phyloP scores from a whole-genome alignment of 352 stramenopile species.

The Pythium dissotocum region DNA sequence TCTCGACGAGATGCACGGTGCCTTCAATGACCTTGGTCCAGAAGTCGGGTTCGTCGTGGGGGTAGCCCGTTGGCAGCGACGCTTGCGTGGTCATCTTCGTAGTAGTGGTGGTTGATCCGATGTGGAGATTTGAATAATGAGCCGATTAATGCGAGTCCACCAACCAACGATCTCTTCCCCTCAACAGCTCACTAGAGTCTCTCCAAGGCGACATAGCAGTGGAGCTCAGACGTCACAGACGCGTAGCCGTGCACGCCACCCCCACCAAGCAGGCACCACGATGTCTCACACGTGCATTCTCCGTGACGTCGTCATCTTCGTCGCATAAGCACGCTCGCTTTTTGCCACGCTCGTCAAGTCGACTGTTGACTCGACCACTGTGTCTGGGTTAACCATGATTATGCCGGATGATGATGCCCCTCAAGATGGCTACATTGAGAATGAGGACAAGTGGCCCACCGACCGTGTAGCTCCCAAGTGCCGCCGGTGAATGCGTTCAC shows the following conservation, averaged over 20 bases:
- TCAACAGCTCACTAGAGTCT: not conserved
- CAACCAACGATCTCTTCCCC: not conserved
- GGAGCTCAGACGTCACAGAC: not conserved
- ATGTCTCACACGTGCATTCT: not conserved
- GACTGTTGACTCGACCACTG: not conserved
- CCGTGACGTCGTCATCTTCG: not conserved
- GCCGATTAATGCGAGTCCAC: not conserved
- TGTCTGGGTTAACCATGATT: not conserved
- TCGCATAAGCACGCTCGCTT: not conserved
- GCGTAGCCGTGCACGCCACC: not conserved
- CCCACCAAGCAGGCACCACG: not conserved
- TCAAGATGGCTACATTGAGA: not conserved
- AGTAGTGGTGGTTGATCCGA: not conserved
- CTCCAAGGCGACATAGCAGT: not conserved
- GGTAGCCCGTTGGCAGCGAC: not conserved
- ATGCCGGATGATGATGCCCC: not conserved
- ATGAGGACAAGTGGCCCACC: too few relatives aligned
- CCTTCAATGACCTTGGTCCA: conserved; percentile 20
- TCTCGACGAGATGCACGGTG: conserved; percentile 20
- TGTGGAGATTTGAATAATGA: conserved; percentile 1
- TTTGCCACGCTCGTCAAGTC: not conserved
- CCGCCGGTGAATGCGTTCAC: too few relatives aligned
- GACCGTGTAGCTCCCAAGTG: too few relatives aligned
- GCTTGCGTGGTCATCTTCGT: not conserved
- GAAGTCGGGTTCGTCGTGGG: conserved; percentile 1